Conservation (phyloP, 768 basidiomycete genomes). For the Tylopilus cervinicoccineus region DNA sequence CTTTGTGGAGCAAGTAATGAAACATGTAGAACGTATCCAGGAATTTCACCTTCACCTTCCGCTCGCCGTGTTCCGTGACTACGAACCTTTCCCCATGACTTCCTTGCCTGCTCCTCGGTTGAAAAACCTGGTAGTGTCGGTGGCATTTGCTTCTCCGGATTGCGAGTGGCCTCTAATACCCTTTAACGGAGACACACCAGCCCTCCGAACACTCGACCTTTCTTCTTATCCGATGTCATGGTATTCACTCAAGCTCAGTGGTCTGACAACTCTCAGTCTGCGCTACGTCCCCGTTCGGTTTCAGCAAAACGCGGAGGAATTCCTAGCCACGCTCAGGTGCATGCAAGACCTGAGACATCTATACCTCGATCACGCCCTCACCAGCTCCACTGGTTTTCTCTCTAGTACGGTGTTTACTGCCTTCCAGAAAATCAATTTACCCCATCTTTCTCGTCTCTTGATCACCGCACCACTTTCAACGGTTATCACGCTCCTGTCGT, state of each 20-base stretch:
- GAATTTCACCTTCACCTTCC: not conserved
- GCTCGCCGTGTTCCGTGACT: not conserved
- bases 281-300: constrained; percentile 14
- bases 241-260: not conserved
- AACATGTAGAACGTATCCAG: not conserved
- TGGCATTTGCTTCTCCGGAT: not conserved
- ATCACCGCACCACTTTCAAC: constrained; percentile 7
- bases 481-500: constrained; percentile 5
- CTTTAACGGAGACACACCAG: not conserved
- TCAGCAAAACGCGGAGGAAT: constrained; percentile 25
- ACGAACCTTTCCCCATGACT: not conserved
- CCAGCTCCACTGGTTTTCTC: not conserved
- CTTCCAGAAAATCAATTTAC: not conserved
- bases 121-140: not conserved
- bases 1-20: not conserved
- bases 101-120: not conserved
- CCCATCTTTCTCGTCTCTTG: constrained; percentile 7
- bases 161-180: not conserved
- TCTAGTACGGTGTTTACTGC: not conserved
- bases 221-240: not conserved
- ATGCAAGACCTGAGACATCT: constrained; percentile 35
- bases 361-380: constrained; percentile 30
- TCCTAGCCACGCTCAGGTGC: constrained; percentile 30
- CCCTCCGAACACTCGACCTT: not conserved
- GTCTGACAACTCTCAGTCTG: constrained; percentile 35